Conservation (phyloP, 2,329 filamentous ascomycete species). For the Phaeosphaeriaceae sp. region DNA sequence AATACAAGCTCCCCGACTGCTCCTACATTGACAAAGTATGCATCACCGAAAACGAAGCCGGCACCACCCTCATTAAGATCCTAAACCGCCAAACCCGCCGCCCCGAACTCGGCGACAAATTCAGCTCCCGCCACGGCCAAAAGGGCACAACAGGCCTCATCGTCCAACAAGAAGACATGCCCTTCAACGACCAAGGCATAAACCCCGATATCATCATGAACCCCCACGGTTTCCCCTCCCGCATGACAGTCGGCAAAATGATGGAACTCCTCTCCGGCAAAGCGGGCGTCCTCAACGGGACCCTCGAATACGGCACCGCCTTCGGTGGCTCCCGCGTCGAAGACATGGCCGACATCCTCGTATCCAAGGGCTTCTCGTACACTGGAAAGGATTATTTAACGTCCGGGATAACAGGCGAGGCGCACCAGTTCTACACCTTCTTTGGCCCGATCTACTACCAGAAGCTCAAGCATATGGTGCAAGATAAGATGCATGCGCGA, state of each 20-base stretch:
- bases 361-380: constrained; percentile 92
- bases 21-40: constrained; percentile 96
- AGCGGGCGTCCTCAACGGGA: constrained; percentile 84
- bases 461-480: constrained; percentile 99
- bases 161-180: constrained; percentile 95
- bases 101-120: constrained; percentile 96
- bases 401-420: constrained; percentile 91
- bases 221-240: constrained; percentile 98
- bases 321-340: constrained; percentile 86
- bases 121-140: constrained; percentile 96
- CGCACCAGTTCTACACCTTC: constrained; percentile 94
- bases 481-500: constrained; percentile 99
- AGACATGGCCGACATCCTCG: constrained; percentile 84
- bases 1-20: constrained; percentile 83
- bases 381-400: constrained; percentile 98
- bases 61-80: constrained; percentile 88
- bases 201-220: constrained; percentile 99
- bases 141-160: constrained; percentile 98
- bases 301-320: constrained; percentile 86
- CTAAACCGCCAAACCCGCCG: constrained; percentile 95
- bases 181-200: constrained; percentile 88
- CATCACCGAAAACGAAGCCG: constrained; percentile 84
- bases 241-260: constrained; percentile 99
- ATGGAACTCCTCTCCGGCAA: constrained; percentile 95
- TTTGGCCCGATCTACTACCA: constrained; percentile 99